Base-by-base conservation (phyloP, 805 yeast species). In the Kregervanrija pseudodelftensis region DNA sequence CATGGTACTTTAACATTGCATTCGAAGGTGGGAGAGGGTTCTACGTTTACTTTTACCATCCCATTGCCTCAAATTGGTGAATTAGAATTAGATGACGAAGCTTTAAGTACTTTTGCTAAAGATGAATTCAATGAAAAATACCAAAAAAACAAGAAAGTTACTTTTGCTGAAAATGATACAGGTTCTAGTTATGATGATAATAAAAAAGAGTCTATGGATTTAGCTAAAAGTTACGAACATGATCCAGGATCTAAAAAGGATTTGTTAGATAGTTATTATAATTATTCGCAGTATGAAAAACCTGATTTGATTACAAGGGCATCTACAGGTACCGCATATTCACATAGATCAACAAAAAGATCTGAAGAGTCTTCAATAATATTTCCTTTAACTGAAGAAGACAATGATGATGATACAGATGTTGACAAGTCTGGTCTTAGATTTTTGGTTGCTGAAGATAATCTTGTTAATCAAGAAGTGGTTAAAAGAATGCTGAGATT, bases 371-470 rank as follows among this genome's bases (percentile, higher is more conserved):
- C 41, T 47, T 48, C 56, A 60, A 39, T 10, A 38, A 36, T 22
- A 17, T 46, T 5, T 28, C 36, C 15, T 30, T 14, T 16, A 11
- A 30, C 5, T 14, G 16, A 13, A 30, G 32, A 11, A 10, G 12
- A 32, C 0, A 14, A 15, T 2, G 31, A n/a, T 5, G 42, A 42
- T 36, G 30, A 38, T 9, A 36, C 30, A 13, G 28, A 33, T 13
- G 11, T 32, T 15, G 15, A 13, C 3, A 36, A 17, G 11, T 30
- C 36, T 8, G 30, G 36, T 12, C 13, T 72, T 42, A 66, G 72
- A 42, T 80, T 93, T 16, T 69, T 93, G 39, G 91, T 93, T 12
- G 98, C 96, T 0, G 99, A 93, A 59, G 99, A 93, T 57, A 93
- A 93, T 58, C 68, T 74, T 52, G 97, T 93, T 9, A 93, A 93